These are phyloP conservation scores for Puccinia novopanici DNA, from an alignment of 1,284 basidiomycete genomes.

Conservation along the genomic window DNA sequence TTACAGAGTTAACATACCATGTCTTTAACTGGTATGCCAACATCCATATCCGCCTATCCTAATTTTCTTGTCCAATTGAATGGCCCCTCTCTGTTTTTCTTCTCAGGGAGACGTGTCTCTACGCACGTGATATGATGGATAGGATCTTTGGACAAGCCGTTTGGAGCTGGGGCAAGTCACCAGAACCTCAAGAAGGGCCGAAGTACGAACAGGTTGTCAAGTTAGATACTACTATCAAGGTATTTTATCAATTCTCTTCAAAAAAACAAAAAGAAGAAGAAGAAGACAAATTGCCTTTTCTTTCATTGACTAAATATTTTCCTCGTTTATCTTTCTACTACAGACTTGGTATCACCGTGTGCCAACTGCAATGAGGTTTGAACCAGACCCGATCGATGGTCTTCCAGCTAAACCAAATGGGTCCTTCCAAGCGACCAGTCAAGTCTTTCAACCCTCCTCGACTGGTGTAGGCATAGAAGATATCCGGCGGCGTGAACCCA, in stretches of 20 bases:
- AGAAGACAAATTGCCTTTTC: too few species aligned
- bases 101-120: conserved; percentile 37
- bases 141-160: conserved; percentile 41
- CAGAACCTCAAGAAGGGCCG: neutral
- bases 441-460: conserved; percentile 36
- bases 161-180: conserved; percentile 31
- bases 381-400: conserved; percentile 24
- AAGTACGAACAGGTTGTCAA: conserved; percentile 36
- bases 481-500: conserved; percentile 8
- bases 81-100: neutral
- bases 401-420: conserved; percentile 3
- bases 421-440: conserved; percentile 2
- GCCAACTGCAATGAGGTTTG: conserved; percentile 38
- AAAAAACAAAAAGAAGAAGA: too few species aligned
- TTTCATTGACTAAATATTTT: neutral
- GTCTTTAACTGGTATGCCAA: conserved; percentile 43
- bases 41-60: neutral
- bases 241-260: neutral
- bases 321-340: neutral
- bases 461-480: conserved; percentile 29
- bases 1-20: conserved; percentile 41
- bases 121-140: conserved; percentile 47
- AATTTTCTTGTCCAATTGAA: neutral
- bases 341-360: conserved; percentile 40
- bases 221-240: conserved; percentile 41